Evolutionary conservation across 164 flowering plant species (phyloP).

Genomic region (Stephania japonica): DNA sequence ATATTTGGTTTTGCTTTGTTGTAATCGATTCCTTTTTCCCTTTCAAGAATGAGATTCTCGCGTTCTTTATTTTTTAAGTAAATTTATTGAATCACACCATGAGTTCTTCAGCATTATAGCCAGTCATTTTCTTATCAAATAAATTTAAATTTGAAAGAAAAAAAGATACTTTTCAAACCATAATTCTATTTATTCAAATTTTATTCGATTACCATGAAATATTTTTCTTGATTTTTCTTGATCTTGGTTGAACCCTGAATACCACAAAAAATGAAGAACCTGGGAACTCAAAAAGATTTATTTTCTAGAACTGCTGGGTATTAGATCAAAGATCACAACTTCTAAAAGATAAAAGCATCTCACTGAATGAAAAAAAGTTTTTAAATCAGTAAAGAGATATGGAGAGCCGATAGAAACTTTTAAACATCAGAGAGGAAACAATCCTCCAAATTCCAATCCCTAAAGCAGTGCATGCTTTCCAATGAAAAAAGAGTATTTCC

Average conservation of each 20-base stretch:
- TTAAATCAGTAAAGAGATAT: neutral
- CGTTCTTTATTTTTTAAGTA: neutral
- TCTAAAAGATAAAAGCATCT: neutral
- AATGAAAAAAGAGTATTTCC: neutral
- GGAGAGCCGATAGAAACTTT: neutral
- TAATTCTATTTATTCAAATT: neutral
- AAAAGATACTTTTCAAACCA: neutral
- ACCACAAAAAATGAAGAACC: neutral
- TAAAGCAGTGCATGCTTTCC: neutral
- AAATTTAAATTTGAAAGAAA: neutral
- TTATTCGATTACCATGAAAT: neutral
- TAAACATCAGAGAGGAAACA: neutral
- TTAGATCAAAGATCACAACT: neutral
- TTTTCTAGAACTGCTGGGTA: neutral
- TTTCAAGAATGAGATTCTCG: too few species aligned
- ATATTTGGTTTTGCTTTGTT: neutral
- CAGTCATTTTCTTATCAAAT: neutral
- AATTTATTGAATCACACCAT: neutral
- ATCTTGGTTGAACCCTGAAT: neutral
- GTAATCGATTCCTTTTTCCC: neutral
- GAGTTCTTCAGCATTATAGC: neutral
- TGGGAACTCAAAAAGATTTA: neutral
- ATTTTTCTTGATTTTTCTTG: too few species aligned
- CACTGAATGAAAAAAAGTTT: neutral
- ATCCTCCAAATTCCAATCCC: neutral